Conservation (phyloP, 192 early-diverging fungal species). For the Podila epigama region DNA sequence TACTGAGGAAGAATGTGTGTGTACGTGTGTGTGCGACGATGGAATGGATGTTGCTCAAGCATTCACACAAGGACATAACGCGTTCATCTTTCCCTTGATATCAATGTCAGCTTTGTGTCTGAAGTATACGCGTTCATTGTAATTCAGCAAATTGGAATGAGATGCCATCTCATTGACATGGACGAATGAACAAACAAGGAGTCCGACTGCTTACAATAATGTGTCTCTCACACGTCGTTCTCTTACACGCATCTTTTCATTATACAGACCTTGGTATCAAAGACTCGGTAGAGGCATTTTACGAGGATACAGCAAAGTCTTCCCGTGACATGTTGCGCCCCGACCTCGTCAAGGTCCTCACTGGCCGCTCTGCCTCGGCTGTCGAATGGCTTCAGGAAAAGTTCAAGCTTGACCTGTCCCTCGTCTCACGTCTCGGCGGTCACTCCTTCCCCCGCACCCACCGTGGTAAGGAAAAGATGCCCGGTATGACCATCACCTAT, state of each 20-base stretch:
- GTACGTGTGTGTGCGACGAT: too few species aligned
- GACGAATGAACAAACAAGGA: too few species aligned
- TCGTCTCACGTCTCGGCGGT: constrained; percentile 90
- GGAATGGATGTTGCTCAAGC: too few species aligned
- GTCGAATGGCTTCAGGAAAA: constrained; percentile 94
- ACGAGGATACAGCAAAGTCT: constrained; percentile 86
- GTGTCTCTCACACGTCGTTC: too few species aligned
- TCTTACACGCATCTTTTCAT: background rate
- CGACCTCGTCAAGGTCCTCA: constrained; percentile 84
- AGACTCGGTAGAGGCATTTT: constrained; percentile 88
- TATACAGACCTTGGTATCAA: constrained; percentile 59
- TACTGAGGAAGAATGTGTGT: too few species aligned
- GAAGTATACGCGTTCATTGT: too few species aligned
- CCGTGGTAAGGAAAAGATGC: constrained; percentile 83
- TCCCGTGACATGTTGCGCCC: constrained; percentile 84
- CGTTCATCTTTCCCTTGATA: too few species aligned
- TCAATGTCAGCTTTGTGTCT: too few species aligned
- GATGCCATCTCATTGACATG: too few species aligned
- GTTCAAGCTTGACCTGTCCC: constrained; percentile 87
- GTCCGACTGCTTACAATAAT: too few species aligned
- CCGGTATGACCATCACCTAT: constrained; percentile 96
- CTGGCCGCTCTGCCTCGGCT: constrained; percentile 84
- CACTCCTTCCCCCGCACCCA: constrained; percentile 95
- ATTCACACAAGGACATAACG: too few species aligned
- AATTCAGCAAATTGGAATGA: too few species aligned